Conservation (phyloP, 495 filamentous ascomycete genomes). For the Oleoguttula mirabilis region DNA sequence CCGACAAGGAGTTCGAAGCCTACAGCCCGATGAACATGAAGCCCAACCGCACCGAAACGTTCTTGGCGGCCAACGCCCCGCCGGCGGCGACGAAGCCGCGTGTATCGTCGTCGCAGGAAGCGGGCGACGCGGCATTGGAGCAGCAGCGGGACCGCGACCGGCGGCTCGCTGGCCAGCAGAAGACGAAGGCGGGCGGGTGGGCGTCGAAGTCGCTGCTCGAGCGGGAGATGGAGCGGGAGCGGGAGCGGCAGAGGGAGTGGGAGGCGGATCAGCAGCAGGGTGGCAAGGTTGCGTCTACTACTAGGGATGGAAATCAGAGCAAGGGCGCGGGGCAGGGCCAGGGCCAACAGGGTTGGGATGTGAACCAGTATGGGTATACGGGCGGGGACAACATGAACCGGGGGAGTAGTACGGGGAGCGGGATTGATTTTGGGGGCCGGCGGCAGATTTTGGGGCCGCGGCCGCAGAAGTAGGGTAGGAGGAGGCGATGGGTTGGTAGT, state of each 20-base stretch:
- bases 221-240: conserved; percentile 91
- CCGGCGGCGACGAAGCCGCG: conserved; percentile 29
- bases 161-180: conserved; percentile 47
- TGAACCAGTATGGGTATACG: conserved; percentile 77
- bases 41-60: conserved; percentile 25
- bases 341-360: conserved; percentile 55
- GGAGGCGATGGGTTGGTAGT: too few relatives aligned
- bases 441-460: conserved; percentile 22
- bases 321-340: conserved; percentile 40
- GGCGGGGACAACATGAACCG: conserved; percentile 63
- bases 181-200: conserved; percentile 65
- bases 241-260: conserved; percentile 89
- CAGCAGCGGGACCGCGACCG: conserved; percentile 58
- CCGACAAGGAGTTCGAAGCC: conserved; percentile 22
- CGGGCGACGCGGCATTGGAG: conserved; percentile 45
- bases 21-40: conserved; percentile 1
- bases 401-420: conserved; percentile 11
- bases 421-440: conserved; percentile 20
- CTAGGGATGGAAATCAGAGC: conserved; percentile 31
- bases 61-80: conserved; percentile 41
- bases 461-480: conserved; percentile 12
- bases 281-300: conserved; percentile 43
- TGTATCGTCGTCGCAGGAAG: conserved; percentile 43
- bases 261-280: conserved; percentile 70
- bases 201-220: conserved; percentile 74